Conservation (phyloP, 495 filamentous ascomycete species). For the Bacidia rubella region DNA sequence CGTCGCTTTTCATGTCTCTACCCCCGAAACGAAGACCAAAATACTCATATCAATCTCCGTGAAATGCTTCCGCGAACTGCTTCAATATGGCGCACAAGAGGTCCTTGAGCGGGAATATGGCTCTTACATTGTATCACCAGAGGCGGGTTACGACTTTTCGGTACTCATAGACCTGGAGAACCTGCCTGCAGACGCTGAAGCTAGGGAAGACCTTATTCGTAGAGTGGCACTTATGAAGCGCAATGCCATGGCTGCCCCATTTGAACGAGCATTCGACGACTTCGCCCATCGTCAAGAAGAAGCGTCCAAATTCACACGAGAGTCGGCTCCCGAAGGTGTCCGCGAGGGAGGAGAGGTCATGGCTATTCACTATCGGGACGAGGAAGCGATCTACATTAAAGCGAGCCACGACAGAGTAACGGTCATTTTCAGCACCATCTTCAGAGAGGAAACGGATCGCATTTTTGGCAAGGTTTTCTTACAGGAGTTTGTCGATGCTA, state of each 20-base stretch:
- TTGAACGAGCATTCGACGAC: conserved; percentile 91
- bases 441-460: conserved; percentile 91
- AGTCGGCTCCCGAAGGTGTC: conserved; percentile 80
- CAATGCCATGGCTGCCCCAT: conserved; percentile 95
- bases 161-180: conserved; percentile 76
- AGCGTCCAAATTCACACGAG: conserved; percentile 77
- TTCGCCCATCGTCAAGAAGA: conserved; percentile 74
- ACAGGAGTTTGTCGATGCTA: conserved; percentile 93
- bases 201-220: conserved; percentile 67
- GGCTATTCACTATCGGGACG: conserved; percentile 94
- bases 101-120: conserved; percentile 93
- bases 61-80: conserved; percentile 83
- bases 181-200: conserved; percentile 68
- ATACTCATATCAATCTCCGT: conserved; percentile 88
- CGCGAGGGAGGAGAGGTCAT: conserved; percentile 83
- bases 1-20: conserved; percentile 94
- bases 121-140: conserved; percentile 72
- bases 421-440: conserved; percentile 97
- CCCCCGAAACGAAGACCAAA: conserved; percentile 79
- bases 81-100: conserved; percentile 80
- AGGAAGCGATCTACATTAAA: conserved; percentile 99
- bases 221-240: conserved; percentile 83
- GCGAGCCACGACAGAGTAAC: conserved; percentile 93
- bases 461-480: conserved; percentile 95
- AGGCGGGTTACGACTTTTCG: conserved; percentile 90